Evolutionary conservation across 306 rosid species (phyloP), one percentile per base, ranked within the genome.

Genomic region (Acacia acuminata): DNA sequence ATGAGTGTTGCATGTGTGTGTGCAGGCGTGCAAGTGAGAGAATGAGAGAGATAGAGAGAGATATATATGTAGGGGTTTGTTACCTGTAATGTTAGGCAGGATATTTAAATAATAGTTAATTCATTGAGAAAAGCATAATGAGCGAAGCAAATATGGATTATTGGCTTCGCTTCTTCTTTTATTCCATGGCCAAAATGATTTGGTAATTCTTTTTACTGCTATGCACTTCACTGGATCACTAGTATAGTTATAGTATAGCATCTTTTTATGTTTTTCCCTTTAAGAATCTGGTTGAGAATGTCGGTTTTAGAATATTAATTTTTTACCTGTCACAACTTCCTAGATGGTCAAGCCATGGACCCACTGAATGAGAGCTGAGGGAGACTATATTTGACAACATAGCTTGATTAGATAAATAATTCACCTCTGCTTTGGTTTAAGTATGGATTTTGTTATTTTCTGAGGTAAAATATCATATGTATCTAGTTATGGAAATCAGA

Each of bases 1-100:
- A 87, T 83, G 85, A 83, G 86, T 82, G 77, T 84, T 84, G 82
- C 85, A 81, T 81, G 89, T 75, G 85, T 82, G 61, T 19, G 77
- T 44, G 87, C 77, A 77, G 79, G 85, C 84, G 82, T 75, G 86
- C 76, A 12, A 55, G 81, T 73, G 76, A 81, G 84, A 76, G 87
- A 32, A 32, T 3, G 36, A 32, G 36, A 19, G 11, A 53, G 60
- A 53, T n/a, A 47, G 53, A 12, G 53, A 44, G 12, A 48, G 55
- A 48, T 4, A 34, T 3, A 25, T 30, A 27, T 48, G 22, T 44
- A 58, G 56, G 42, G 20, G 42, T 20, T 80, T 43, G 81, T 69
- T 45, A 60, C 30, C 43, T 67, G 22, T 20, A 53, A 64, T 67
- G 73, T 11, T 24, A 77, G 73, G 70, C 25, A 50, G 71, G 48